Evolutionary conservation across 2,329 filamentous ascomycete genomes (phyloP).

Genomic region (Acarospora socialis): DNA sequence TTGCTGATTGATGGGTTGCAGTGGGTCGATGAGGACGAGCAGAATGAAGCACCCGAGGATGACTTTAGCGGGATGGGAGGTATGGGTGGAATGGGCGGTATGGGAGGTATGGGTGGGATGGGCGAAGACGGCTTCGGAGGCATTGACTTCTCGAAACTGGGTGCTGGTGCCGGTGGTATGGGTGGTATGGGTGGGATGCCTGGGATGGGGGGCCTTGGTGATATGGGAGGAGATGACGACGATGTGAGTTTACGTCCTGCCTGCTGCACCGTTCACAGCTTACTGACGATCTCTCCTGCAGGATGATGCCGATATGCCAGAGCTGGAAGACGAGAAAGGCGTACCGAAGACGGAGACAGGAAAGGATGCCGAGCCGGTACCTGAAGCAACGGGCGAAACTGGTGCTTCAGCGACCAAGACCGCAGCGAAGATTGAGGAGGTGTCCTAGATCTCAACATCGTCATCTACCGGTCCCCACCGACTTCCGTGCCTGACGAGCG

Average conservation of each 20-base stretch:
- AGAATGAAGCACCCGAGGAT: constrained; percentile 75
- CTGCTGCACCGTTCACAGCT: constrained; percentile 5
- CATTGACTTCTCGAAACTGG: constrained; percentile 85
- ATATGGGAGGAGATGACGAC: constrained; percentile 24
- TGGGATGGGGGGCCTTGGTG: constrained; percentile 22
- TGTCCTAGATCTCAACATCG: too few relatives aligned
- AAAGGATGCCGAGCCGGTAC: constrained; percentile 26
- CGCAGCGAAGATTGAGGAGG: constrained; percentile 11
- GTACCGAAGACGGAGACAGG: constrained; percentile 22
- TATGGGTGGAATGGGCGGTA: constrained; percentile 34
- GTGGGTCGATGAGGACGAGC: constrained; percentile 98
- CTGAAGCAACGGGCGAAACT: constrained; percentile 20
- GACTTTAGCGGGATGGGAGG: constrained; percentile 47
- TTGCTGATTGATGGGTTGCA: constrained; percentile 18
- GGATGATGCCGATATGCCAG: constrained; percentile 73
- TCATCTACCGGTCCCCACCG: too few relatives aligned
- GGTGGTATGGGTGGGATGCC: constrained; percentile 27
- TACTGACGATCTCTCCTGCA: constrained; percentile 40
- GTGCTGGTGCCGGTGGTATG: constrained; percentile 38
- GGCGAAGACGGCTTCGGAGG: constrained; percentile 60
- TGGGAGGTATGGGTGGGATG: constrained; percentile 28
- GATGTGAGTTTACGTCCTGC: constrained; percentile 14
- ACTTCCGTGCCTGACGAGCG: too few relatives aligned
- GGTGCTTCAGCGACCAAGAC: constrained; percentile 1
- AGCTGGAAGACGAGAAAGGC: constrained; percentile 52